phyloP scores from a whole-genome alignment of 768 basidiomycete genomes.

The Leccinum rimulosum region DNA sequence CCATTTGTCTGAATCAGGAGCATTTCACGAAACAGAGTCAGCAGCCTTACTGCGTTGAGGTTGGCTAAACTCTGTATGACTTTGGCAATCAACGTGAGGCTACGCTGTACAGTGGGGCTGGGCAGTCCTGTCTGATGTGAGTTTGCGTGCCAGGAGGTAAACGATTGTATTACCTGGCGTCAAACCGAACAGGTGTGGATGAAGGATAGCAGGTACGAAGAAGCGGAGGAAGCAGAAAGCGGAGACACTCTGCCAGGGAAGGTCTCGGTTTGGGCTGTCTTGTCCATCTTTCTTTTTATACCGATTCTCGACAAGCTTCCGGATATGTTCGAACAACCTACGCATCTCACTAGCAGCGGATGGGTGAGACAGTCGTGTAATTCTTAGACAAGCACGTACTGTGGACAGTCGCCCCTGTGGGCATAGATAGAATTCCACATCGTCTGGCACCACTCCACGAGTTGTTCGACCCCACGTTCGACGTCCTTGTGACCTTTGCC shows the following conservation, averaged over 20 bases:
- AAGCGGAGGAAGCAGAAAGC: constrained; percentile 90
- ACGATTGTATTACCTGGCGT: constrained; percentile 53
- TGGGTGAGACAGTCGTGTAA: constrained; percentile 4
- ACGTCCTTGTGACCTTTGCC: constrained; percentile 59
- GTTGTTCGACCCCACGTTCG: constrained; percentile 63
- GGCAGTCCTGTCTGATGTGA: constrained; percentile 56
- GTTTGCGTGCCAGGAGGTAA: neutral
- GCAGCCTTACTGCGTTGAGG: constrained; percentile 59
- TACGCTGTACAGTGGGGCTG: constrained; percentile 64
- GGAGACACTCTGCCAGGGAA: constrained; percentile 81
- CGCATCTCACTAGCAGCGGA: constrained; percentile 61
- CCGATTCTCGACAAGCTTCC: constrained; percentile 67
- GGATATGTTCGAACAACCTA: constrained; percentile 63
- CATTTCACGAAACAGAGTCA: neutral
- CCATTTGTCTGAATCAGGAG: constrained; percentile 4
- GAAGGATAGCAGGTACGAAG: constrained; percentile 86
- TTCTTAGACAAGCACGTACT: constrained; percentile 44
- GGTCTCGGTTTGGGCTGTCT: constrained; percentile 46
- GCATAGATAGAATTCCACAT: constrained; percentile 83
- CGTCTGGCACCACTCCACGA: constrained; percentile 76
- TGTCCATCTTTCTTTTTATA: constrained; percentile 43
- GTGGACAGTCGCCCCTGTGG: constrained; percentile 68
- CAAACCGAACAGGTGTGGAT: constrained; percentile 81
- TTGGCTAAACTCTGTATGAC: constrained; percentile 90
- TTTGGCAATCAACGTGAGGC: constrained; percentile 81